phyloP scores from a whole-genome alignment of 2,329 filamentous ascomycete genomes.

The Daldinia eschscholtzii region DNA sequence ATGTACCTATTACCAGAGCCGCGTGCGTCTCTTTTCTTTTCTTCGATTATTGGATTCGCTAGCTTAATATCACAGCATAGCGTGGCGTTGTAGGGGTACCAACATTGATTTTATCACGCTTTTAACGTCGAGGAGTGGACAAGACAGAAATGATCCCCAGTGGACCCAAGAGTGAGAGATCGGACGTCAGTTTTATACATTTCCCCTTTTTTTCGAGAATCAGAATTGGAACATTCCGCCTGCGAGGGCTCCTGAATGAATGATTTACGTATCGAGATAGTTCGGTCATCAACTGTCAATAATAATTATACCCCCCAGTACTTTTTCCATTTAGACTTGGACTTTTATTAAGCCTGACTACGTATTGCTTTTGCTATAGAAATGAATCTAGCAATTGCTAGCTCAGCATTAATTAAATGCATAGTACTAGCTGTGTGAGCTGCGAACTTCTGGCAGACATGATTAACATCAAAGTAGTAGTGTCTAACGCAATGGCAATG shows the following conservation, averaged over 20 bases:
- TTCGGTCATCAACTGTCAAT: constrained; percentile 33
- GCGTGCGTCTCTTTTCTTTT: constrained; percentile 27
- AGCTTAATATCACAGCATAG: constrained; percentile 37
- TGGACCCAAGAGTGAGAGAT: constrained; percentile 28
- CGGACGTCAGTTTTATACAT: constrained; percentile 24
- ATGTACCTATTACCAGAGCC: constrained; percentile 29
- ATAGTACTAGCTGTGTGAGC: background rate
- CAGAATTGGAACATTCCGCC: constrained; percentile 30
- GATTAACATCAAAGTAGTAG: background rate
- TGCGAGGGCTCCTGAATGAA: constrained; percentile 28
- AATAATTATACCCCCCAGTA: constrained; percentile 24
- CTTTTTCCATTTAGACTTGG: background rate
- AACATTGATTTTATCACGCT: constrained; percentile 21
- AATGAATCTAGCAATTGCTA: background rate
- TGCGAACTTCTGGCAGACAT: background rate
- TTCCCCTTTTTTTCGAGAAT: constrained; percentile 23
- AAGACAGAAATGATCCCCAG: constrained; percentile 14
- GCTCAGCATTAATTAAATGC: background rate
- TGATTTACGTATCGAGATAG: constrained; percentile 32
- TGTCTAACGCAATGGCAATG: background rate
- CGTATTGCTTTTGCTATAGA: background rate
- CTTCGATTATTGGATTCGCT: constrained; percentile 19
- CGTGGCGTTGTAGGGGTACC: constrained; percentile 41
- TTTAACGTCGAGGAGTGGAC: constrained; percentile 7
- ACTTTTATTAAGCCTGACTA: background rate